phyloP scores from a whole-genome alignment of 2,329 filamentous ascomycete genomes.

The Exophiala viscosa region DNA sequence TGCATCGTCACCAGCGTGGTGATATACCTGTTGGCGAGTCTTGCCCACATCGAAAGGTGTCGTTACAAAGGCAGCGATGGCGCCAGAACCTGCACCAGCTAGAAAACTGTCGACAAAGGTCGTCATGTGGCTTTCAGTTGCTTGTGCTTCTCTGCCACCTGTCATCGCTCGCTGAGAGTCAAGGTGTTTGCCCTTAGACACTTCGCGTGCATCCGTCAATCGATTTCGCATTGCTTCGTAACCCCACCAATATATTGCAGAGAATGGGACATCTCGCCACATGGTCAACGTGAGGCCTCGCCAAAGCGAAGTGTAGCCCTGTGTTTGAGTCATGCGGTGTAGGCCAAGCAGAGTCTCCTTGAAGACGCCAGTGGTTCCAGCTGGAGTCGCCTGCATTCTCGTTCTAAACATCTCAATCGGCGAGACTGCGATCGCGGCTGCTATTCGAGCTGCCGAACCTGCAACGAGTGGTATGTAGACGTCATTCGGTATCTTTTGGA shows the following conservation, averaged over 20 bases:
- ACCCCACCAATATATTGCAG: slow-evolving; percentile 95
- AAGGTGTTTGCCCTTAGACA: slow-evolving; percentile 46
- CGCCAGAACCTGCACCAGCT: slow-evolving; percentile 77
- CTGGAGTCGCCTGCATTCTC: slow-evolving; percentile 74
- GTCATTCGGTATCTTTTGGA: slow-evolving; percentile 61
- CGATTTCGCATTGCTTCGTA: slow-evolving; percentile 78
- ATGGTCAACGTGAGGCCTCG: slow-evolving; percentile 83
- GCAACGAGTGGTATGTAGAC: slow-evolving; percentile 75
- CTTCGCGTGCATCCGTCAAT: slow-evolving; percentile 63
- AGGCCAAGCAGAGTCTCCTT: slow-evolving; percentile 73
- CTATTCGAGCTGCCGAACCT: slow-evolving; percentile 70
- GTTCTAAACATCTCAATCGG: slow-evolving; percentile 95
- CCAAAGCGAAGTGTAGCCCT: slow-evolving; percentile 83
- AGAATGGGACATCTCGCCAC: slow-evolving; percentile 97
- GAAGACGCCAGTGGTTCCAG: slow-evolving; percentile 62
- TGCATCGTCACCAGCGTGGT: slow-evolving; percentile 50
- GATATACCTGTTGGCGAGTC: slow-evolving; percentile 82
- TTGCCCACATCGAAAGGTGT: slow-evolving; percentile 98
- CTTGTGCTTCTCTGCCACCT: slow-evolving; percentile 48
- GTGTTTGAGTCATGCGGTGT: slow-evolving; percentile 69
- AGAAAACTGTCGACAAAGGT: slow-evolving; percentile 88
- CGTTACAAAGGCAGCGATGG: slow-evolving; percentile 80
- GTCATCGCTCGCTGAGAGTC: slow-evolving; percentile 39
- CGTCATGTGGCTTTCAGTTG: slow-evolving; percentile 65
- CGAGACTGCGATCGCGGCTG: slow-evolving; percentile 78